Evolutionary conservation across 208 protist species (phyloP).

Genomic region (Leishmania braziliensis): DNA sequence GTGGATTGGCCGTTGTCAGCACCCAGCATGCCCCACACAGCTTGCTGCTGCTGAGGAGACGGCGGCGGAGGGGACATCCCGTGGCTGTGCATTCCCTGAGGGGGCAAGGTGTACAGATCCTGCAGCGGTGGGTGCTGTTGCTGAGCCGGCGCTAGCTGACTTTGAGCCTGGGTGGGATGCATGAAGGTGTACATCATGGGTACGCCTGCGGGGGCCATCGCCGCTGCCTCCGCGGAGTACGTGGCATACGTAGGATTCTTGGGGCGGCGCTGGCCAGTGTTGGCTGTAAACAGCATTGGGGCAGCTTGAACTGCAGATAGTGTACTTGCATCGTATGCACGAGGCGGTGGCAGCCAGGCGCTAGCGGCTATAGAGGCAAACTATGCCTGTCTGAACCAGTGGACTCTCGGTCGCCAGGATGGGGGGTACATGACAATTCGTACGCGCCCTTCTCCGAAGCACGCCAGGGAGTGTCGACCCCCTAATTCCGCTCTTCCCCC

Average conservation of each 20-base stretch:
- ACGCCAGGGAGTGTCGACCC: too few relatives aligned
- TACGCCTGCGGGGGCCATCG: neutral
- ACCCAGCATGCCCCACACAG: neutral
- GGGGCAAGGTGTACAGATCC: neutral
- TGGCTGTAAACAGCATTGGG: neutral
- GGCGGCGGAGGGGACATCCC: neutral
- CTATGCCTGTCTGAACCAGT: neutral
- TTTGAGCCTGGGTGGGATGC: neutral
- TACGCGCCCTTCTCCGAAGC: too few relatives aligned
- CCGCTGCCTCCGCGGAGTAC: neutral
- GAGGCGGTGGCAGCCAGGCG: neutral
- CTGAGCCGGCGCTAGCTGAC: neutral
- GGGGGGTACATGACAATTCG: neutral
- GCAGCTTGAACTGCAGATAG: neutral
- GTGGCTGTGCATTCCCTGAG: neutral
- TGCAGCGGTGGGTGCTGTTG: neutral
- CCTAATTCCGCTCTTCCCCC: too few relatives aligned
- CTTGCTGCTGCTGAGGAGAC: neutral
- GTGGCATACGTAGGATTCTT: neutral
- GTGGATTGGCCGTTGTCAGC: neutral
- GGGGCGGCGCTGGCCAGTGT: neutral
- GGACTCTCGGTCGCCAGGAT: neutral
- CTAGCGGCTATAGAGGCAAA: neutral
- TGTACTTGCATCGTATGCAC: neutral
- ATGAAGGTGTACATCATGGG: constrained; percentile 11